phyloP scores from a whole-genome alignment of 1,284 basidiomycete genomes.

The Bjerkandera adusta region DNA sequence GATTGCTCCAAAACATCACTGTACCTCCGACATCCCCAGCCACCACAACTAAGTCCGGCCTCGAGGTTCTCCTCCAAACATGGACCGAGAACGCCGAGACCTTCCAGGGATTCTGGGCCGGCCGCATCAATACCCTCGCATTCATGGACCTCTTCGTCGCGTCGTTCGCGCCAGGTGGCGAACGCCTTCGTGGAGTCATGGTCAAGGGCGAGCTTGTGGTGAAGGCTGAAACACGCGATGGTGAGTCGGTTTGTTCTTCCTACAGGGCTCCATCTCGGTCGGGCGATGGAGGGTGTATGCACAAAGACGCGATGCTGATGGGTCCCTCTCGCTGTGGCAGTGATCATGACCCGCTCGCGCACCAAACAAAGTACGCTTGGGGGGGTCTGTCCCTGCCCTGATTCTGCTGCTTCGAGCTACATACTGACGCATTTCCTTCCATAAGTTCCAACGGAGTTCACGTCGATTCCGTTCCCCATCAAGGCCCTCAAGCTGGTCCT shows the following conservation, averaged over 20 bases:
- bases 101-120: constrained; percentile 93
- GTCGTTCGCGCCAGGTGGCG: constrained; percentile 1
- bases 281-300: constrained; percentile 16
- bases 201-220: constrained; percentile 96
- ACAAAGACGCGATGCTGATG: neutral
- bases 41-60: constrained; percentile 41
- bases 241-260: constrained; percentile 43
- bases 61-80: constrained; percentile 81
- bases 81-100: constrained; percentile 96
- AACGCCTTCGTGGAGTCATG: constrained; percentile 43
- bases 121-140: constrained; percentile 81
- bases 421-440: constrained; percentile 1
- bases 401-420: neutral
- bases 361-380: constrained; percentile 75
- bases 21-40: constrained; percentile 45
- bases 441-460: constrained; percentile 83
- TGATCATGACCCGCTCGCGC: constrained; percentile 93
- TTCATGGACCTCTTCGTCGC: constrained; percentile 71
- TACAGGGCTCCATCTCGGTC: constrained; percentile 9
- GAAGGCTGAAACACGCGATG: constrained; percentile 73
- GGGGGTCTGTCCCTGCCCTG: constrained; percentile 1
- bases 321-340: constrained; percentile 35
- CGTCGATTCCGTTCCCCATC: constrained; percentile 82
- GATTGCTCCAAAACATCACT: constrained; percentile 66
- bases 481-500: constrained; percentile 91